Conservation (phyloP, 1,139 yeast species). For the Geotrichum klebahnii region DNA sequence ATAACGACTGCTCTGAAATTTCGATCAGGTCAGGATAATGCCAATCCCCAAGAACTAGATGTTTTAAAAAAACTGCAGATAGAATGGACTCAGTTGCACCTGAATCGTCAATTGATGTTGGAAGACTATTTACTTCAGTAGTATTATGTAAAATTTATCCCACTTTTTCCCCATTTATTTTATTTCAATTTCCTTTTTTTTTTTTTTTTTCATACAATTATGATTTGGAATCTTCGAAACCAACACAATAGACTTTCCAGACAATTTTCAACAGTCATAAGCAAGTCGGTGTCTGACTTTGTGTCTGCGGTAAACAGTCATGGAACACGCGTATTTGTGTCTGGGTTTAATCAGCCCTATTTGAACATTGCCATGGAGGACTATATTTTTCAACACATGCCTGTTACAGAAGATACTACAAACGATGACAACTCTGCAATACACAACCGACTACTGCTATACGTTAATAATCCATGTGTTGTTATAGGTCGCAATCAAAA, state of each 20-base stretch:
- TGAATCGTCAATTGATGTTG: too few species aligned
- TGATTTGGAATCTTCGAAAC: neutral
- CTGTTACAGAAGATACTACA: constrained; percentile 36
- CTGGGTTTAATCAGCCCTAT: constrained; percentile 61
- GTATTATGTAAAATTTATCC: too few species aligned
- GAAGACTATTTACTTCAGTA: too few species aligned
- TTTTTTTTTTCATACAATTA: neutral
- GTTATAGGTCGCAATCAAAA: constrained; percentile 96
- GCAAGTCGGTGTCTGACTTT: constrained; percentile 12
- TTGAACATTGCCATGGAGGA: constrained; percentile 80
- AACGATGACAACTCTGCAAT: constrained; percentile 24
- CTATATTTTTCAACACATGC: constrained; percentile 64
- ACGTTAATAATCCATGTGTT: constrained; percentile 76
- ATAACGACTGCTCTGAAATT: too few species aligned
- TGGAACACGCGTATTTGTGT: constrained; percentile 37
- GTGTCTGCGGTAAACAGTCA: constrained; percentile 8
- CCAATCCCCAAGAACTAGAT: too few species aligned
- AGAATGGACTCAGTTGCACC: too few species aligned
- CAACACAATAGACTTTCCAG: neutral
- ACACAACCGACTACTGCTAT: constrained; percentile 58
- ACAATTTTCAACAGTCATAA: constrained; percentile 7
- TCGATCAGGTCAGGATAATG: too few species aligned
- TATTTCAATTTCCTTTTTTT: too few species aligned
- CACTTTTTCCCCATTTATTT: too few species aligned
- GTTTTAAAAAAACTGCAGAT: too few species aligned